Evolutionary conservation across 106 monocot species (phyloP).

Genomic region (Dendrobium catenatum): DNA sequence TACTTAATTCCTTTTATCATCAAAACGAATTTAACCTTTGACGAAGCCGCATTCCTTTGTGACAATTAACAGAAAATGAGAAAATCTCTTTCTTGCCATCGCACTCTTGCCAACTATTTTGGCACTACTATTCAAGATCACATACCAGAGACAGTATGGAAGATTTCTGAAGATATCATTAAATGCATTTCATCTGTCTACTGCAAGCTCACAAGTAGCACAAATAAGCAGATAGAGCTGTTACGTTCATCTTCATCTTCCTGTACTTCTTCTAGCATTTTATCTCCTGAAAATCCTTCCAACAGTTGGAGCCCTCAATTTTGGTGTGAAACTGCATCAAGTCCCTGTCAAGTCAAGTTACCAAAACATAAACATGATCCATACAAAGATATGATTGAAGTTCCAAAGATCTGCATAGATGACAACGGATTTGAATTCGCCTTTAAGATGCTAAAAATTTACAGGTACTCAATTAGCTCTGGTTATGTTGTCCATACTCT

Average conservation of each 20-base stretch:
- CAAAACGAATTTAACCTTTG: neutral
- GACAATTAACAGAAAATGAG: conserved; percentile 25
- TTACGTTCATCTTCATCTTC: conserved; percentile 53
- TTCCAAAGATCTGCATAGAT: conserved; percentile 58
- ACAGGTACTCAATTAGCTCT: conserved; percentile 36
- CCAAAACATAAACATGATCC: conserved; percentile 25
- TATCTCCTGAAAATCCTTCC: conserved; percentile 38
- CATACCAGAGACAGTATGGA: conserved; percentile 45
- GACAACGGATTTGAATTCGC: conserved; percentile 58
- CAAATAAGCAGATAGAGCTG: conserved; percentile 12
- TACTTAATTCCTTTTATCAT: neutral
- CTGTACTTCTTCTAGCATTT: conserved; percentile 55
- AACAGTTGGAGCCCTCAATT: conserved; percentile 63
- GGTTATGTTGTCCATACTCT: no score
- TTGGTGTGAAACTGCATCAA: conserved; percentile 30
- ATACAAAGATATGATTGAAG: conserved; percentile 37
- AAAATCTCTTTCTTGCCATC: conserved; percentile 27
- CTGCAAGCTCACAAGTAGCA: conserved; percentile 53
- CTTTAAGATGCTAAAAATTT: conserved; percentile 54
- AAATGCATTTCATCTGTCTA: conserved; percentile 78
- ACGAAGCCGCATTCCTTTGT: neutral
- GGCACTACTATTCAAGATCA: conserved; percentile 54
- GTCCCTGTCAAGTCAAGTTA: conserved; percentile 27
- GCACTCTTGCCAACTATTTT: conserved; percentile 67
- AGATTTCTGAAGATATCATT: conserved; percentile 85